Percentiles rank a stretch among this genome's conserved stretches.
Conservation (phyloP, 2,329 filamentous ascomycete species). For the Cytospora paraplurivora region DNA sequence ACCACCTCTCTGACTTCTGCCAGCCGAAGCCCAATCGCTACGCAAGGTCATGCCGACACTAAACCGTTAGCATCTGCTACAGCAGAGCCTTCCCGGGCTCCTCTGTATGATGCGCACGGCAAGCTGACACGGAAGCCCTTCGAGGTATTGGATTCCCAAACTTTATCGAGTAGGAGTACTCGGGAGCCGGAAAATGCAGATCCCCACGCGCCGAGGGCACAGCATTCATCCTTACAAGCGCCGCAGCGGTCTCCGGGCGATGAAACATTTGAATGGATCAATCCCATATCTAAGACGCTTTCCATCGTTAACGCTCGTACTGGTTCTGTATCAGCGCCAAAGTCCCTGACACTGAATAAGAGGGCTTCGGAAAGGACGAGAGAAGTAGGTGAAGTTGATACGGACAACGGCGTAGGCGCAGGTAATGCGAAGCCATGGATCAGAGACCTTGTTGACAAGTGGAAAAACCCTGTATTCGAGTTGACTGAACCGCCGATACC, state of each 20-base stretch:
- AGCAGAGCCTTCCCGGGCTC: constrained; percentile 2
- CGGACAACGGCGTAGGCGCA: constrained; percentile 30
- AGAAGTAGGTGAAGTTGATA: constrained; percentile 38
- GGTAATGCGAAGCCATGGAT: constrained; percentile 53
- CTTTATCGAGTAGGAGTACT: background rate
- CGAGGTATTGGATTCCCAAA: constrained; percentile 36
- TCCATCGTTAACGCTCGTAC: constrained; percentile 58
- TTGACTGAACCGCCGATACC: constrained; percentile 49
- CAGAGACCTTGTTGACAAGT: constrained; percentile 59
- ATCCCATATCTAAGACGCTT: constrained; percentile 58
- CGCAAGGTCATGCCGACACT: background rate
- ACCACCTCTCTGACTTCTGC: background rate
- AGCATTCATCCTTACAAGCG: background rate
- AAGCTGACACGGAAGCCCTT: constrained; percentile 50
- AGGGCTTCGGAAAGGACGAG: constrained; percentile 25
- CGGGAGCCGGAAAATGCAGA: background rate
- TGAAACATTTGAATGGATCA: constrained; percentile 56
- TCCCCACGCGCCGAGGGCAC: background rate
- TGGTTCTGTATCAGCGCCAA: constrained; percentile 45
- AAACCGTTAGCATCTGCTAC: background rate
- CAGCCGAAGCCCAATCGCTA: background rate
- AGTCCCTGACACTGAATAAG: constrained; percentile 15
- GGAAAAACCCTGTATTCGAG: constrained; percentile 79
- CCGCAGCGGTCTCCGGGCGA: constrained; percentile 32
- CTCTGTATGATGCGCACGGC: constrained; percentile 46